Percentiles rank a stretch among this genome's conserved stretches.
Conservation (phyloP, 192 early-diverging fungal species). For the Jimgerdemannia flammicorona region DNA sequence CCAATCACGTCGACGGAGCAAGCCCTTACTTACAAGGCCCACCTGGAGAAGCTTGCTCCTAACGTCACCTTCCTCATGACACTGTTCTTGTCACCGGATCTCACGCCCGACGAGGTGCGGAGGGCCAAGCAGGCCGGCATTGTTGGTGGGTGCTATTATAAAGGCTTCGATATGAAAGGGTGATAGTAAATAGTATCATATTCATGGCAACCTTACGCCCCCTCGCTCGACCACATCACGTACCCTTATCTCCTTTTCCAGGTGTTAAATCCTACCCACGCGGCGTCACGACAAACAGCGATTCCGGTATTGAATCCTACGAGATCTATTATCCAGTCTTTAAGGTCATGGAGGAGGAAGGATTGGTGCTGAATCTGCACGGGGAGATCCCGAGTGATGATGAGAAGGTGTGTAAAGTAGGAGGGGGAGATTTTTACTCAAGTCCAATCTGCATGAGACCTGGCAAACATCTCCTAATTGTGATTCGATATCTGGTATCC, state of each 20-base stretch:
- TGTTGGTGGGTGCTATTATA: constrained; percentile 40
- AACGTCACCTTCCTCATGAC: constrained; percentile 90
- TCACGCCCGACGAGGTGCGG: constrained; percentile 87
- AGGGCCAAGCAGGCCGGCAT: constrained; percentile 84
- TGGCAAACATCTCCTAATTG: too few relatives aligned
- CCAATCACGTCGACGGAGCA: constrained; percentile 83
- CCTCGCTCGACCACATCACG: too few relatives aligned
- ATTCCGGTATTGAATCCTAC: constrained; percentile 90
- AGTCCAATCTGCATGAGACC: too few relatives aligned
- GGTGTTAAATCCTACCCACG: constrained; percentile 93
- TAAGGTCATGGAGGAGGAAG: constrained; percentile 89
- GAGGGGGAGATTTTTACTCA: neutral
- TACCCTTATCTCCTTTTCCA: neutral
- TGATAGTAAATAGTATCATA: too few relatives aligned
- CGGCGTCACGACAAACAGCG: constrained; percentile 98
- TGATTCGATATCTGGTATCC: too few relatives aligned
- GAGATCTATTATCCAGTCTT: constrained; percentile 92
- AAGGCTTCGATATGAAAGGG: too few relatives aligned
- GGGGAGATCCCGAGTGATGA: constrained; percentile 90
- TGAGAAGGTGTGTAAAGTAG: constrained; percentile 36
- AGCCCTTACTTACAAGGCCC: constrained; percentile 81
- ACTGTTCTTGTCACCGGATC: constrained; percentile 81
- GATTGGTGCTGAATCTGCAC: constrained; percentile 94
- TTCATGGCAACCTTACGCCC: too few relatives aligned
- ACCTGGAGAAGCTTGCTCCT: constrained; percentile 81